phyloP scores from a whole-genome alignment of 495 filamentous ascomycete genomes.

The Penicillium bialowiezense region DNA sequence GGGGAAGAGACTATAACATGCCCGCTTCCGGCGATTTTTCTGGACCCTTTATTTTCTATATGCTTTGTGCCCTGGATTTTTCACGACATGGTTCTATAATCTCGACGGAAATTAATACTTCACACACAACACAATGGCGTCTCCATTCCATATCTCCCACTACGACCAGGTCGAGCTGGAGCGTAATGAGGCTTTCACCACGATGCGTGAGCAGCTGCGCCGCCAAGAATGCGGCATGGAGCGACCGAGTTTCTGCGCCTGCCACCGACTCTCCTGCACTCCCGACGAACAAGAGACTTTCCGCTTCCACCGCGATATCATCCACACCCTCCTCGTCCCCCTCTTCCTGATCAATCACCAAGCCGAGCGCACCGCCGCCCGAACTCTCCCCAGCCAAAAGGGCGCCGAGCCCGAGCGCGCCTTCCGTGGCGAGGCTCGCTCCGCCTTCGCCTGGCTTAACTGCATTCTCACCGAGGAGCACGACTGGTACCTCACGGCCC shows the following conservation, averaged over 20 bases:
- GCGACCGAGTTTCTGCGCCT: constrained; percentile 48
- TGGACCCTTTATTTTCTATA: constrained; percentile 5
- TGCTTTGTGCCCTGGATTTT: background rate
- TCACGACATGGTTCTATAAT: constrained; percentile 18
- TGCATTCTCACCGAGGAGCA: constrained; percentile 57
- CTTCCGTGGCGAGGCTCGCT: constrained; percentile 55
- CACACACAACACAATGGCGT: constrained; percentile 35
- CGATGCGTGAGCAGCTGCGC: constrained; percentile 42
- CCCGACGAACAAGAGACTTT: constrained; percentile 43
- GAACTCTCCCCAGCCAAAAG: constrained; percentile 42
- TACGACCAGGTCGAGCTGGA: constrained; percentile 37
- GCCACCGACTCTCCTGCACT: constrained; percentile 41
- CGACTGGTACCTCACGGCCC: constrained; percentile 55
- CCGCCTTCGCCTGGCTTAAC: constrained; percentile 59
- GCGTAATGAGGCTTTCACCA: constrained; percentile 42
- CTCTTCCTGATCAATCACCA: constrained; percentile 56
- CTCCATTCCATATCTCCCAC: constrained; percentile 47
- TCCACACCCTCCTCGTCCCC: constrained; percentile 57
- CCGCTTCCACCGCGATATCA: constrained; percentile 59
- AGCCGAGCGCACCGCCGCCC: constrained; percentile 47
- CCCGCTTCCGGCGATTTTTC: constrained; percentile 20
- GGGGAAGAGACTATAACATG: constrained; percentile 17
- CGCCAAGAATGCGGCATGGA: constrained; percentile 41
- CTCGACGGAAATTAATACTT: no score
- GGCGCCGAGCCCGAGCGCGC: constrained; percentile 57